phyloP scores from a whole-genome alignment of 2,329 filamentous ascomycete genomes.

The Clarireedia homoeocarpa region DNA sequence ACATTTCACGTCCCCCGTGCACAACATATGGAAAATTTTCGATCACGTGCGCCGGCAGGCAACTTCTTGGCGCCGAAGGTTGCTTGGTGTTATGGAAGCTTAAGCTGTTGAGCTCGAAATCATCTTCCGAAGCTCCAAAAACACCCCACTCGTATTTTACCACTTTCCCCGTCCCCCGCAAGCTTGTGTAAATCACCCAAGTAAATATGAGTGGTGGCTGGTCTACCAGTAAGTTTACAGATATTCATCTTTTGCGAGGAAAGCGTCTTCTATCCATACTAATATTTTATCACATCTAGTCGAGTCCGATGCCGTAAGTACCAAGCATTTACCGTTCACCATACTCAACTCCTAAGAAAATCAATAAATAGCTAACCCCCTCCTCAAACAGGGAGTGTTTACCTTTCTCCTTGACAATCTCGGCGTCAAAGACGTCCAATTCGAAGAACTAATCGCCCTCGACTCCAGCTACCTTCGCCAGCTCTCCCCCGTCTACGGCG shows the following conservation, averaged over 20 bases:
- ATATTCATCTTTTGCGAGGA: neutral
- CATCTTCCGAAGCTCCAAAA: neutral
- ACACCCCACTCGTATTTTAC: neutral
- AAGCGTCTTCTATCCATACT: constrained; percentile 17
- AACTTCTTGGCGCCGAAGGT: constrained; percentile 1
- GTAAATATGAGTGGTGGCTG: constrained; percentile 69
- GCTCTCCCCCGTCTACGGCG: constrained; percentile 77
- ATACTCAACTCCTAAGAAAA: neutral
- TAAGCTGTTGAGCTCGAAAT: neutral
- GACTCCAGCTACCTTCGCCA: constrained; percentile 66
- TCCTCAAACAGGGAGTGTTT: constrained; percentile 66
- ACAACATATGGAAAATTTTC: neutral
- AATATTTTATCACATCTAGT: constrained; percentile 38
- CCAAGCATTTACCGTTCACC: neutral
- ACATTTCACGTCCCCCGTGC: neutral
- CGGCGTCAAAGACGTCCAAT: constrained; percentile 88
- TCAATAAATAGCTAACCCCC: constrained; percentile 12
- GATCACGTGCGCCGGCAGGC: constrained; percentile 1
- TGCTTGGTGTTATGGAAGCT: constrained; percentile 1
- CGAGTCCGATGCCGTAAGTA: constrained; percentile 84
- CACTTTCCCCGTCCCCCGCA: neutral
- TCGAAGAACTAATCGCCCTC: constrained; percentile 89
- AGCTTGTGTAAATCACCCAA: neutral
- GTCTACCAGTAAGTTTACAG: constrained; percentile 67
- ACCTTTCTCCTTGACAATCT: constrained; percentile 91